Percentiles rank a stretch among this genome's conserved stretches.
Evolutionary conservation across 2,329 filamentous ascomycete genomes (phyloP).

Genomic region (Gaeumannomyces tritici): DNA sequence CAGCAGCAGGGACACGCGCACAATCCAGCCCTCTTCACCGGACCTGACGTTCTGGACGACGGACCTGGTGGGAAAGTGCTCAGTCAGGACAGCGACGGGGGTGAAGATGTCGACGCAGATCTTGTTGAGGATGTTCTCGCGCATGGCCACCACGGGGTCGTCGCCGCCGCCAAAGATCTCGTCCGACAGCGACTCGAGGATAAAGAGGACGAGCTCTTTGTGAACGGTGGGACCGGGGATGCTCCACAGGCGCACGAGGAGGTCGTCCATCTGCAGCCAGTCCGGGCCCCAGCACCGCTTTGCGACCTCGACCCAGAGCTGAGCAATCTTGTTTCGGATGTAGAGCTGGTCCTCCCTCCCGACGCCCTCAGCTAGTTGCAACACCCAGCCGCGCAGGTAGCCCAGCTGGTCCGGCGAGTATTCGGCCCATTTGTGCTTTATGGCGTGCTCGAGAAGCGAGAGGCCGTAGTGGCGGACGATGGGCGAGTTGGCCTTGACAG

Average conservation of each 20-base stretch:
- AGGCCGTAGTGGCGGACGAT: slow-evolving; percentile 90
- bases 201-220: slow-evolving; percentile 79
- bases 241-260: slow-evolving; percentile 78
- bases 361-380: slow-evolving; percentile 67
- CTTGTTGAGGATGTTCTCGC: slow-evolving; percentile 76
- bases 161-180: slow-evolving; percentile 81
- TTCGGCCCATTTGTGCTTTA: slow-evolving; percentile 74
- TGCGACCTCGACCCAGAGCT: slow-evolving; percentile 89
- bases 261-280: slow-evolving; percentile 90
- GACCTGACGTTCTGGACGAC: slow-evolving; percentile 59
- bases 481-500: slow-evolving; percentile 63
- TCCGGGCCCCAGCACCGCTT: slow-evolving; percentile 88
- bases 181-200: slow-evolving; percentile 87
- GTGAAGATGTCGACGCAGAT: slow-evolving; percentile 93
- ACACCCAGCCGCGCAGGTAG: slow-evolving; percentile 64
- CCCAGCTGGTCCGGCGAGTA: slow-evolving; percentile 59
- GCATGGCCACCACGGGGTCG: slow-evolving; percentile 73
- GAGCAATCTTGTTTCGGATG: slow-evolving; percentile 84
- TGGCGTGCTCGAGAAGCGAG: slow-evolving; percentile 80
- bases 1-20: slow-evolving; percentile 65
- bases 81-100: slow-evolving; percentile 61
- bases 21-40: slow-evolving; percentile 80
- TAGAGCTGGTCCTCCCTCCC: slow-evolving; percentile 67
- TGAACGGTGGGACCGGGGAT: slow-evolving; percentile 48
- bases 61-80: slow-evolving; percentile 68